phyloP scores from a whole-genome alignment of 805 yeast genomes.

The Barnettozyma californica region DNA sequence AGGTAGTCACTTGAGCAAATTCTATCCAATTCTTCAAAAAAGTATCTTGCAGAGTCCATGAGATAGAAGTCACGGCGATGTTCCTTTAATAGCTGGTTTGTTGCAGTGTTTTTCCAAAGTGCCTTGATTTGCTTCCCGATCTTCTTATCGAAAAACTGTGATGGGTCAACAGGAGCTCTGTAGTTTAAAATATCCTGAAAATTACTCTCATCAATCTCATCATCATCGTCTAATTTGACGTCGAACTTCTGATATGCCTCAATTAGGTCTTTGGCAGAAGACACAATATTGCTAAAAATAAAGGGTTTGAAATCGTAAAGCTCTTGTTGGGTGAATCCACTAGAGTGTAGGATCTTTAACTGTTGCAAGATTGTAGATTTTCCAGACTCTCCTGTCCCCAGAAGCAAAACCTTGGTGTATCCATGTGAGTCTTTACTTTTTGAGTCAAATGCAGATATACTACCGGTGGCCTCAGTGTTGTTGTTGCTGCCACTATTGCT shows the following conservation, averaged over 20 bases:
- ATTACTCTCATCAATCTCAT: constrained; percentile 28
- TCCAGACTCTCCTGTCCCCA: constrained; percentile 73
- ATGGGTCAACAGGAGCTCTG: constrained; percentile 45
- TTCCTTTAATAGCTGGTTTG: constrained; percentile 48
- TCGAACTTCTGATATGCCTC: constrained; percentile 55
- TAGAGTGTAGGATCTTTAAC: constrained; percentile 35
- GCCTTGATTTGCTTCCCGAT: constrained; percentile 44
- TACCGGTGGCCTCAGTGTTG: constrained; percentile 1
- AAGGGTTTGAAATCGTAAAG: constrained; percentile 69
- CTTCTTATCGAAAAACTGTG: constrained; percentile 43
- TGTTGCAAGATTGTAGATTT: constrained; percentile 44
- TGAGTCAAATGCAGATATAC: neutral
- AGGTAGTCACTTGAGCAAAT: constrained; percentile 55
- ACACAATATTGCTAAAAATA: constrained; percentile 71
- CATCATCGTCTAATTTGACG: constrained; percentile 28
- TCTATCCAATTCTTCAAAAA: constrained; percentile 60
- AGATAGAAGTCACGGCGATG: constrained; percentile 71
- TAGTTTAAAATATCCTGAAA: constrained; percentile 16
- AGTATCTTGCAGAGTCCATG: constrained; percentile 80
- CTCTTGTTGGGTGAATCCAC: constrained; percentile 49
- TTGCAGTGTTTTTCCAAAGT: constrained; percentile 55
- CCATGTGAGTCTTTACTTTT: constrained; percentile 34
- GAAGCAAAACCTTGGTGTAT: constrained; percentile 60
- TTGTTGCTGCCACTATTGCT: neutral
- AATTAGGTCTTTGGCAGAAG: constrained; percentile 66